Base-by-base conservation (phyloP, 768 basidiomycete species). In the button mushroom (Agaricus bisporus) region DNA sequence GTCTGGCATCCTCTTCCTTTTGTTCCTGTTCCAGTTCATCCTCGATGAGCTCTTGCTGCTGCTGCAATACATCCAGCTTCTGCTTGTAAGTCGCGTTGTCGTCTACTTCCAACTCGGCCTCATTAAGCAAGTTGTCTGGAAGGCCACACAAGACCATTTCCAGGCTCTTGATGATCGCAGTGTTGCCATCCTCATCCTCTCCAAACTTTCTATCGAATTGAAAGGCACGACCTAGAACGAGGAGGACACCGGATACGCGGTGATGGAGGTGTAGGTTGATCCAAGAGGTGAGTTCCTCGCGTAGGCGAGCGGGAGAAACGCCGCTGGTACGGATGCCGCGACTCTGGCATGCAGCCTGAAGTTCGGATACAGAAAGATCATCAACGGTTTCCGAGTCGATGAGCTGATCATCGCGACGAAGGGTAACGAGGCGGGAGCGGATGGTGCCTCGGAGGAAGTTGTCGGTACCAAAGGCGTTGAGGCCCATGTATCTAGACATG, bases 21-120 rank as follows among this genome's bases (percentile, higher is more conserved):
- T 95, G 86, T 58, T 99, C 97, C 69, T 99, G 97, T 66, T 98
- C 97, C 59, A 94, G 84, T 70, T 99, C 97, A 67, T 99, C 97
- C 65, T 99, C 95, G 65, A 99, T 99, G 57, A 99, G 91, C 68
- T 99, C 97, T 66, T 99, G 91, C 69, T 99, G 97, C 62, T 99
- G 91, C 62, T 97, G 92, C 65, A 99, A 73, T 22, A 99, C 95
- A 58, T 98, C 97, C 51, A 99, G 81, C 70, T 95, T 97, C 76
- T 98, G 91, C 75, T 97, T 95, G 80, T 97, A 98, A 62, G 85
- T 91, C 18, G 93, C 92, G 48, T 86, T 86, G 38, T 95, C 95
- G 60, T 94, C 91, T 20, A 98, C 95, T 68, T 95, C 91, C 47
- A 98, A 80, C 66, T 98, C 97, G 8, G 97, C 92, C 75, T 98